Evolutionary conservation across 108 stramenopile genomes (phyloP).

Genomic region (Epipyxis sp.): DNA sequence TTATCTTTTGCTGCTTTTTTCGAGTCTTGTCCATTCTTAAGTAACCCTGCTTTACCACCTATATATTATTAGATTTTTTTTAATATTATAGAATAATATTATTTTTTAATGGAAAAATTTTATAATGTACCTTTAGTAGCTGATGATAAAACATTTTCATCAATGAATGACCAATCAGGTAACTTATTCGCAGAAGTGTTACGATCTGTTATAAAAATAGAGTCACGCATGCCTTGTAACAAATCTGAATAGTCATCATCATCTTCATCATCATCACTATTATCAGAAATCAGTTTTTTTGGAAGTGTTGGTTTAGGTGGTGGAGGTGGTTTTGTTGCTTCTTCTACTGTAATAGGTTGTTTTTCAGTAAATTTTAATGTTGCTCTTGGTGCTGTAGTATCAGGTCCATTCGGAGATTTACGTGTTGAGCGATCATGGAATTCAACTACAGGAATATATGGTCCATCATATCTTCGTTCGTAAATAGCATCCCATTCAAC

Average conservation of each 20-base stretch:
- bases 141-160: background rate
- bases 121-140: too few species aligned
- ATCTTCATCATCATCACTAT: background rate
- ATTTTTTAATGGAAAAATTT: too few species aligned
- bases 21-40: too few species aligned
- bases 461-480: conserved; percentile 13
- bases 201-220: background rate
- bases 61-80: too few species aligned
- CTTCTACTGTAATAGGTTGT: background rate
- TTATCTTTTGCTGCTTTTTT: too few species aligned
- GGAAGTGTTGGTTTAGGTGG: background rate
- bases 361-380: background rate
- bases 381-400: background rate
- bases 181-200: background rate
- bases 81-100: too few species aligned
- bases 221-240: background rate
- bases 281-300: too few species aligned
- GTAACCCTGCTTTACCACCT: too few species aligned
- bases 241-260: background rate
- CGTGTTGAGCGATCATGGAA: background rate
- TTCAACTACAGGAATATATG: background rate
- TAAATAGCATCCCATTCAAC: conserved; percentile 34
- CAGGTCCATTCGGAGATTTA: conserved; percentile 9
- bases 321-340: background rate
- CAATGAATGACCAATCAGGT: conserved; percentile 31